phyloP scores from a whole-genome alignment of 176 grass and related monocot genomes.

The Bolboschoenus planiculmis region DNA sequence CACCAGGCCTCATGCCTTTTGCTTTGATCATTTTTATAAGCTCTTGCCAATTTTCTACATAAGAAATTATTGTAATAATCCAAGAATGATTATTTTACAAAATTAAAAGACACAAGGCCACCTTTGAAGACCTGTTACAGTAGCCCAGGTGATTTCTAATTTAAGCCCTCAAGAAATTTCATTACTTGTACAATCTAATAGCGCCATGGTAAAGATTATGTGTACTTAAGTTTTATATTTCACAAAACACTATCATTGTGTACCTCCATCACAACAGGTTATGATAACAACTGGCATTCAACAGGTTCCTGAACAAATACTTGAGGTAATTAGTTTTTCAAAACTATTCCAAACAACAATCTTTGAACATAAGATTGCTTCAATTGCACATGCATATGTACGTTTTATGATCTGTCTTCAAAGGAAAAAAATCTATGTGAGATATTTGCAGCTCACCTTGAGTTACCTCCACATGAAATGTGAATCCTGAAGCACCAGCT shows the following conservation, averaged over 20 bases:
- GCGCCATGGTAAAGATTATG: not conserved
- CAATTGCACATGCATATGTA: not conserved
- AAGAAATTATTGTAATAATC: not conserved
- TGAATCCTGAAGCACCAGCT: slow-evolving; percentile 94
- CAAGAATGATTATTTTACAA: not conserved
- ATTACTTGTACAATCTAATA: not conserved
- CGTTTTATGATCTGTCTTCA: not conserved
- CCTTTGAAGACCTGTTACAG: not conserved
- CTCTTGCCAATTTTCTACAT: slow-evolving; percentile 81
- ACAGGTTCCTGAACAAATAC: not conserved
- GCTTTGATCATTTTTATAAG: slow-evolving; percentile 65
- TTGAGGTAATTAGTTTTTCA: not conserved
- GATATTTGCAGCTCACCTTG: slow-evolving; percentile 42
- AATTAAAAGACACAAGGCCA: slow-evolving; percentile 16
- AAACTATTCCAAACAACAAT: not conserved
- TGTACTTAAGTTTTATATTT: not conserved
- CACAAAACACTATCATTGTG: not conserved
- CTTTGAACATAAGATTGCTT: not conserved
- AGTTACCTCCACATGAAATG: slow-evolving; percentile 92
- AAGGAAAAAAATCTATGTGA: not conserved
- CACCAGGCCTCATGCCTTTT: slow-evolving; percentile 84
- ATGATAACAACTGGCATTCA: not conserved
- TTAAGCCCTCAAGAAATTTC: not conserved
- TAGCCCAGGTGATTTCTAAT: not conserved
- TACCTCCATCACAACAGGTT: not conserved